Evolutionary conservation across 2,329 filamentous ascomycete species (phyloP), one percentile per base, ranked within the genome.

Genomic region (Fusarium newnesense): DNA sequence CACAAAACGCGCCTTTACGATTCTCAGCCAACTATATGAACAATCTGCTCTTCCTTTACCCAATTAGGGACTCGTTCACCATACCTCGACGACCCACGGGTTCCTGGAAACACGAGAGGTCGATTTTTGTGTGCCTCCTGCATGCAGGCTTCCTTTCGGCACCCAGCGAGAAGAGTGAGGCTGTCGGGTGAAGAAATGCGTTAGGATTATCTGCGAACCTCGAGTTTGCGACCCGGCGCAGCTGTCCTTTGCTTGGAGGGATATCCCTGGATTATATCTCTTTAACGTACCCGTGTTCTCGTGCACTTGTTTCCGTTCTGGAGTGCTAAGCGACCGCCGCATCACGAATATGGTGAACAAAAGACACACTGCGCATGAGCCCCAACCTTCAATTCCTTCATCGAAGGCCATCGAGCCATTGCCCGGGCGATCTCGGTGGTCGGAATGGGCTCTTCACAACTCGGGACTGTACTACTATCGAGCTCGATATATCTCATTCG

Each of bases 381-480:
- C 54, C 58, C 59, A 63, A 34, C 54, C 57, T 43, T 37, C 69
- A 58, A 46, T n/a, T 32, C 36, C 64, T 40, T 21, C 67, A 54
- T 46, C 57, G 30, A 57, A 62, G 24, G n/a, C 63, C 34, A 30
- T 64, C 39, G 40, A 28, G 44, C 36, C 57, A 54, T 39, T 37
- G 24, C 47, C 52, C 44, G 40, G 30, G 42, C 44, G 52, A 32
- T 56, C 52, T 12, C 40, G 47, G 49, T 78, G 76, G 75, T 73
- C 71, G 2, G 60, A 67, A 60, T 77, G 76, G 76, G 44, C 43
- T 34, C 58, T 72, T 6, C 65, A 76, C 37, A 16, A 36, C 10
- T 70, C 72, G 5, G 53, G 64, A 6, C 43, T 67, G 11, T 70
- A 71, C 58, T 77, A 76, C 34, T 78, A 73, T 16, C 76, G 76